Evolutionary conservation across 306 rosid species (phyloP).

Genomic region (Benincasa hispida): DNA sequence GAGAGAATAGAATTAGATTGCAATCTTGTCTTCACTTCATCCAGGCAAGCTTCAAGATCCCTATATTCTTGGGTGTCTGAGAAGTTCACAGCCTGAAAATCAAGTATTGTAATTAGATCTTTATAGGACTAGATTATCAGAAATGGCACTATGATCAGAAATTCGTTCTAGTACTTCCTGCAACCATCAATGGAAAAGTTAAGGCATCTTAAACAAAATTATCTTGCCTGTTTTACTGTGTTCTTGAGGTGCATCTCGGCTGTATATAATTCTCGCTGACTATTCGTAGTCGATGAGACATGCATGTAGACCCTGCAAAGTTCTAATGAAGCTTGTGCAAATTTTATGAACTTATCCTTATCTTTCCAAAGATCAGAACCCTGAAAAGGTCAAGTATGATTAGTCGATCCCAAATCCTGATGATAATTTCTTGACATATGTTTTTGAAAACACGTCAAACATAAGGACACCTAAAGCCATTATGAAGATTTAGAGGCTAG

Average conservation of each 20-base stretch:
- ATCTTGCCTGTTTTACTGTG: slow-evolving; percentile 65
- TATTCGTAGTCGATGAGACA: slow-evolving; percentile 51
- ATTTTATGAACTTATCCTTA: slow-evolving; percentile 48
- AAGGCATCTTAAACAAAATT: background rate
- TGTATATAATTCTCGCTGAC: slow-evolving; percentile 41
- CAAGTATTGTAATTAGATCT: background rate
- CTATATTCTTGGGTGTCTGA: slow-evolving; percentile 46
- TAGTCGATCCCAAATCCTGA: background rate
- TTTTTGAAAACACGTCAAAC: background rate
- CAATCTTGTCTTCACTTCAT: slow-evolving; percentile 17
- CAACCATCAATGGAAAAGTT: background rate
- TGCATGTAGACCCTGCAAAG: slow-evolving; percentile 74
- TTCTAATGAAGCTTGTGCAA: slow-evolving; percentile 73
- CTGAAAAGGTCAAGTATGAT: slow-evolving; percentile 18
- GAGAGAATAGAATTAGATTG: background rate
- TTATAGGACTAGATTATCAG: background rate
- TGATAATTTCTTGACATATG: background rate
- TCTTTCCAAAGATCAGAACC: slow-evolving; percentile 87
- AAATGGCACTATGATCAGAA: background rate
- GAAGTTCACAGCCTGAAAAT: slow-evolving; percentile 44
- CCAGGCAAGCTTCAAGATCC: slow-evolving; percentile 51
- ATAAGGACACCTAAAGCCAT: background rate
- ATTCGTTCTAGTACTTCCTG: background rate
- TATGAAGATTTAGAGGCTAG: background rate
- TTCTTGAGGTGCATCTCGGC: slow-evolving; percentile 91